Percentiles rank a stretch among this genome's conserved stretches.
phyloP scores from a whole-genome alignment of 257 asterid genomes.

The Penstemon barbatus region DNA sequence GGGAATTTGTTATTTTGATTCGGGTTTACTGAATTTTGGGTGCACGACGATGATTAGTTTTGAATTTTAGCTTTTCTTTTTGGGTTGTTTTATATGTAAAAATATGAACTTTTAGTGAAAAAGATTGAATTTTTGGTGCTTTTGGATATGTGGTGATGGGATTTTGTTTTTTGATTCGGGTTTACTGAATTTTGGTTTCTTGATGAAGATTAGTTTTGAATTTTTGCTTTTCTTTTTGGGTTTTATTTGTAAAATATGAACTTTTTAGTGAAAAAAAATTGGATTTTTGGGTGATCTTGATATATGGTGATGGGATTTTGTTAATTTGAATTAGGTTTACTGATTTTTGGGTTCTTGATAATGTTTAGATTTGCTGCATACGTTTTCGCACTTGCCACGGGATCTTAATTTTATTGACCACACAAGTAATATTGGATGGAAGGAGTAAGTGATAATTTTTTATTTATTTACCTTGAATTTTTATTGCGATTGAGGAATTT shows the following conservation, averaged over 20 bases:
- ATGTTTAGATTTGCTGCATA: conserved; percentile 80
- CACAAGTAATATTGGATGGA: conserved; percentile 95
- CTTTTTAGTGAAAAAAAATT: too few species aligned
- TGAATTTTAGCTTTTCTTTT: conserved; percentile 21
- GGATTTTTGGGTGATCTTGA: conserved; percentile 3
- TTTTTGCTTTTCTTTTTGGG: too few species aligned
- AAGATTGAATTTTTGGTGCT: not conserved
- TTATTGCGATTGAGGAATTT: not conserved
- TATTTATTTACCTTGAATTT: not conserved
- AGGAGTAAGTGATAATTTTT: conserved; percentile 64
- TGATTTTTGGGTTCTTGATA: conserved; percentile 25
- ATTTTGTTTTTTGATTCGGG: conserved; percentile 11
- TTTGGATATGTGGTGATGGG: conserved; percentile 5
- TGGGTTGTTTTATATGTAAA: too few species aligned
- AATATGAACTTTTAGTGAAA: too few species aligned
- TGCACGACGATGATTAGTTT: conserved; percentile 52
- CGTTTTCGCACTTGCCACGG: conserved; percentile 81
- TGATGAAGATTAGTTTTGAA: conserved; percentile 58
- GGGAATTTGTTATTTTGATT: conserved; percentile 10
- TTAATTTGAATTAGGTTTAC: conserved; percentile 15
- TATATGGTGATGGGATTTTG: not conserved
- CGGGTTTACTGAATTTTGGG: conserved; percentile 20
- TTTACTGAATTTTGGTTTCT: conserved; percentile 25
- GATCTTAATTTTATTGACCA: conserved; percentile 96
- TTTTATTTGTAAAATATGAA: too few species aligned